phyloP scores from a whole-genome alignment of 1,284 basidiomycete species.

The Cutaneotrichosporon cavernicola region DNA sequence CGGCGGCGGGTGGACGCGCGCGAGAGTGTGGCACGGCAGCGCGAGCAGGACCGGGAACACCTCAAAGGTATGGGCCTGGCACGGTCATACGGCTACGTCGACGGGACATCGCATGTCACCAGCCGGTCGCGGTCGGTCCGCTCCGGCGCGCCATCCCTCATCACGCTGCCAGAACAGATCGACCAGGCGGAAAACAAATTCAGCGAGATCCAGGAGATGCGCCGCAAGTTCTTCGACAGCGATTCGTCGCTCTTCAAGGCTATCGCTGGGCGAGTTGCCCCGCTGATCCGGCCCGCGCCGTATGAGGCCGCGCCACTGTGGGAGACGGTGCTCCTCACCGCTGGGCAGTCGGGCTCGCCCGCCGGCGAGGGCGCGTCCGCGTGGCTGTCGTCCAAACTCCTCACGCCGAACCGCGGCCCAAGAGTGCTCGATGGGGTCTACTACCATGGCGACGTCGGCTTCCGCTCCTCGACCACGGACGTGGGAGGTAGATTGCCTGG shows the following conservation, averaged over 20 bases:
- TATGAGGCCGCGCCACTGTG: constrained; percentile 10
- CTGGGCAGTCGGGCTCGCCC: constrained; percentile 27
- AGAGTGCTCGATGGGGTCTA: constrained; percentile 15
- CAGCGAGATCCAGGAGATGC: constrained; percentile 3
- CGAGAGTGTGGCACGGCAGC: constrained; percentile 13
- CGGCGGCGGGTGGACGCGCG: constrained; percentile 20
- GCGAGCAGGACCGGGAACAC: constrained; percentile 24
- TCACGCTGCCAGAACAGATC: not conserved
- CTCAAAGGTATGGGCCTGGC: constrained; percentile 36
- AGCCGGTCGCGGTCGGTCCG: not conserved
- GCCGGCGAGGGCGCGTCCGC: constrained; percentile 26
- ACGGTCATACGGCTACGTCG: constrained; percentile 16
- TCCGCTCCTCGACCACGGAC: constrained; percentile 16
- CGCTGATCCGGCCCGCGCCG: constrained; percentile 21
- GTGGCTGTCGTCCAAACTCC: constrained; percentile 43
- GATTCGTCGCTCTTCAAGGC: constrained; percentile 25
- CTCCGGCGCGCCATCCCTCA: not conserved
- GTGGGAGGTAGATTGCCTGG: constrained; percentile 20
- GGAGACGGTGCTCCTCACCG: constrained; percentile 23
- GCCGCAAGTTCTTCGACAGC: constrained; percentile 5
- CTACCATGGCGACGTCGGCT: constrained; percentile 26
- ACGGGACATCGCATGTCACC: constrained; percentile 1
- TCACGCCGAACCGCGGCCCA: constrained; percentile 11
- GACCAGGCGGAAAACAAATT: not conserved
- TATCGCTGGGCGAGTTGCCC: constrained; percentile 34